These are phyloP conservation scores for Vitis amurensis DNA, from an alignment of 164 flowering plant species.

Conservation along the genomic window DNA sequence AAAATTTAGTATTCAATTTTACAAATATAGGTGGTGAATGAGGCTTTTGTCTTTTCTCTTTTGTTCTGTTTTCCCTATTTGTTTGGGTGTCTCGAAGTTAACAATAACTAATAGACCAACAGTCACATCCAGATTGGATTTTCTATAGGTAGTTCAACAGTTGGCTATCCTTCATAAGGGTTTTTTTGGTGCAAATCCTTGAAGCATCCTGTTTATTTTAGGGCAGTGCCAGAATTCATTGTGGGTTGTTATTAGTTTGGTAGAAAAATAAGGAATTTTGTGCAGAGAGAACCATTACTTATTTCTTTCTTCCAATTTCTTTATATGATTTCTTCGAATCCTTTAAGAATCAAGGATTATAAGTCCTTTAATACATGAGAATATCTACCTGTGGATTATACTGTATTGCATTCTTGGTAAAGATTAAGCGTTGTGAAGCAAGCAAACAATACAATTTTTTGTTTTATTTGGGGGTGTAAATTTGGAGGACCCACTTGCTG, in stretches of 20 bases:
- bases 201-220: no score
- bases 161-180: constrained; percentile 18
- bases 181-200: constrained; percentile 2
- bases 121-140: constrained; percentile 5
- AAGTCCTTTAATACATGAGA: neutral
- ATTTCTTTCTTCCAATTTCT: neutral
- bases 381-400: no score
- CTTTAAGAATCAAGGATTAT: neutral
- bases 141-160: constrained; percentile 10
- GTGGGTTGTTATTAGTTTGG: constrained; percentile 15
- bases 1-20: constrained; percentile 6
- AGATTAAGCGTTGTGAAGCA: no score
- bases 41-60: neutral
- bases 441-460: neutral
- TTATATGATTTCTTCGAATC: constrained; percentile 1
- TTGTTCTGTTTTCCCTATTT: constrained; percentile 3
- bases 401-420: no score
- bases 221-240: neutral
- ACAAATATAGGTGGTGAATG: neutral
- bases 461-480: neutral
- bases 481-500: constrained; percentile 2
- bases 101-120: constrained; percentile 11
- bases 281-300: neutral
- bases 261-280: neutral
- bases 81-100: constrained; percentile 18